Evolutionary conservation across 306 rosid genomes (phyloP).

Genomic region (Pueraria montana): DNA sequence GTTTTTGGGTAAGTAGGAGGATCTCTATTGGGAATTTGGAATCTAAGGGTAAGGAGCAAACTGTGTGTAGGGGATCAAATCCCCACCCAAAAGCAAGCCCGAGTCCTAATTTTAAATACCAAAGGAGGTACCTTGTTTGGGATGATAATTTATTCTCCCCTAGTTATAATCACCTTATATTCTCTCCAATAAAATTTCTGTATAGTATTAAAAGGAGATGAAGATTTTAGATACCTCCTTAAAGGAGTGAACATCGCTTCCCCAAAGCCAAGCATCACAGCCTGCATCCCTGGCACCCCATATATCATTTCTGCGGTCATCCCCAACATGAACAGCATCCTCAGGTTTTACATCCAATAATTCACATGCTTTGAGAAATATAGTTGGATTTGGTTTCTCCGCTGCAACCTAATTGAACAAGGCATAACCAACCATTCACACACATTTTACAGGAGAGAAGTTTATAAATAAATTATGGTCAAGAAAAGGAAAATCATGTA

Average conservation of each 20-base stretch:
- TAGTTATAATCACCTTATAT: neutral
- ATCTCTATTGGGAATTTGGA: slow-evolving; percentile 2
- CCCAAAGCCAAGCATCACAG: slow-evolving; percentile 99
- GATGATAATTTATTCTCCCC: neutral
- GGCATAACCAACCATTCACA: slow-evolving; percentile 38
- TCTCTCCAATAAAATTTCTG: neutral
- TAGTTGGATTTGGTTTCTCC: slow-evolving; percentile 98
- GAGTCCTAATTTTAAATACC: neutral
- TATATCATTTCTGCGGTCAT: slow-evolving; percentile 91
- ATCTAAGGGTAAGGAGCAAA: slow-evolving; percentile 14
- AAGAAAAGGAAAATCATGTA: slow-evolving; percentile 10
- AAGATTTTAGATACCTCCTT: slow-evolving; percentile 70
- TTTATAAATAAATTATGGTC: slow-evolving; percentile 8
- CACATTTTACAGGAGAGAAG: slow-evolving; percentile 22
- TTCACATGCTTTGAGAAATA: slow-evolving; percentile 96
- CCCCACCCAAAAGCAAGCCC: slow-evolving; percentile 14
- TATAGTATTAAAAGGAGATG: neutral
- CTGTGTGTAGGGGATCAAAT: too few relatives aligned
- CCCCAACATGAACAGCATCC: slow-evolving; percentile 96
- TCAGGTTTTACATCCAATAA: slow-evolving; percentile 85
- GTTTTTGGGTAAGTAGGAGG: neutral
- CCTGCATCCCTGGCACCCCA: slow-evolving; percentile 99
- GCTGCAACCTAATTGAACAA: slow-evolving; percentile 76
- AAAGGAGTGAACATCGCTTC: slow-evolving; percentile 94
- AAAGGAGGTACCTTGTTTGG: slow-evolving; percentile 14